A percentile compares a stretch with the other conserved stretches of the same genome.
Evolutionary conservation across 2,329 filamentous ascomycete species (phyloP).

Genomic region (Aplosporella prunicola): DNA sequence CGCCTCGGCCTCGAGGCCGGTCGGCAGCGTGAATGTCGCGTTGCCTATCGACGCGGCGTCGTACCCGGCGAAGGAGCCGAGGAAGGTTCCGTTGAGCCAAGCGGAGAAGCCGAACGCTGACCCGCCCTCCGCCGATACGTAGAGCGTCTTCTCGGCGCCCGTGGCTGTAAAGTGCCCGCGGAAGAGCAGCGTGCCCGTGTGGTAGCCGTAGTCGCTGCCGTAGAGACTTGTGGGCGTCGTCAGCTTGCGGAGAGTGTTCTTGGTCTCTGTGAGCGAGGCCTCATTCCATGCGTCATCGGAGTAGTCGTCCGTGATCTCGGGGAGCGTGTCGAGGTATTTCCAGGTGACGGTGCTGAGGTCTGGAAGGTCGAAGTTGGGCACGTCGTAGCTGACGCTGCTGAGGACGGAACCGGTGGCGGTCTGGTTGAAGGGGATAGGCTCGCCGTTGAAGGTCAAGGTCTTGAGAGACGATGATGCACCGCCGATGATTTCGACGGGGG

Average conservation of each 20-base stretch:
- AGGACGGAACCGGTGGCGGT: constrained; percentile 42
- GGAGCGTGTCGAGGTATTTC: constrained; percentile 62
- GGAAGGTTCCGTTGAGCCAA: constrained; percentile 54
- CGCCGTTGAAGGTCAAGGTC: constrained; percentile 54
- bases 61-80: constrained; percentile 56
- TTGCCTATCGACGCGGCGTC: constrained; percentile 42
- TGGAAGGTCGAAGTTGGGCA: constrained; percentile 47
- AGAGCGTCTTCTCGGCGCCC: constrained; percentile 50
- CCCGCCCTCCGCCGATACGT: constrained; percentile 55
- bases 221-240: constrained; percentile 57
- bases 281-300: constrained; percentile 59
- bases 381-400: constrained; percentile 41
- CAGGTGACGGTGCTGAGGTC: constrained; percentile 51
- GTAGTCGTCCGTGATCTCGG: constrained; percentile 55
- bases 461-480: constrained; percentile 43
- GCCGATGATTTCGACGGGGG: constrained; percentile 58
- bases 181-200: constrained; percentile 59
- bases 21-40: constrained; percentile 47
- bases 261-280: constrained; percentile 49
- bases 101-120: constrained; percentile 56
- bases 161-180: constrained; percentile 59
- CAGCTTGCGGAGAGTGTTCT: constrained; percentile 48
- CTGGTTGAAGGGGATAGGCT: constrained; percentile 31
- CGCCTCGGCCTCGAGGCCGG: constrained; percentile 37
- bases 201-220: constrained; percentile 63